These are phyloP conservation scores for Phytopythium sindhum DNA, from an alignment of 352 stramenopile genomes.

Conservation along the genomic window DNA sequence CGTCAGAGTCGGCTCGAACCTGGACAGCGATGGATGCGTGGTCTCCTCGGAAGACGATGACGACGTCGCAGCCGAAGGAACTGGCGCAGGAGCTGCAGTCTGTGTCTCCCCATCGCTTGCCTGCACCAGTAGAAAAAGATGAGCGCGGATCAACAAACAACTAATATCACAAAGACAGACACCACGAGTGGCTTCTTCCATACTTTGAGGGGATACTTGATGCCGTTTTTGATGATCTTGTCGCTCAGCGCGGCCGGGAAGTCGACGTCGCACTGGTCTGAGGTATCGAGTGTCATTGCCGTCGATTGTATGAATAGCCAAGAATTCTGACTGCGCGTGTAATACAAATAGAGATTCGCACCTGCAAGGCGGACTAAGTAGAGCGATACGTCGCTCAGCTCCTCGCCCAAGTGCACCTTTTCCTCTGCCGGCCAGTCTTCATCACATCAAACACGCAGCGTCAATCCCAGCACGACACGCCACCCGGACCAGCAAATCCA, in stretches of 20 bases:
- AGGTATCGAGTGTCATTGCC: neutral
- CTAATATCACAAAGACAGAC: neutral
- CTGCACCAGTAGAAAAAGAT: neutral
- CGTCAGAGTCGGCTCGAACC: slow-evolving; percentile 61
- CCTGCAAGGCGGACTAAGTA: slow-evolving; percentile 89
- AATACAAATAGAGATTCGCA: neutral
- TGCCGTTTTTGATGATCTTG: slow-evolving; percentile 86
- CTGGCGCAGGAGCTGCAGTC: neutral
- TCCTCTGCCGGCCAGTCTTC: slow-evolving; percentile 57
- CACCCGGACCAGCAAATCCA: neutral
- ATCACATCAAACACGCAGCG: neutral
- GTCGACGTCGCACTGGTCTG: slow-evolving; percentile 82
- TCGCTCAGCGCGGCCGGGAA: slow-evolving; percentile 69
- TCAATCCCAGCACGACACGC: neutral
- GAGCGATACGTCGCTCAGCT: slow-evolving; percentile 93
- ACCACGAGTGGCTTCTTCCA: neutral
- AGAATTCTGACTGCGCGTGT: too few species aligned
- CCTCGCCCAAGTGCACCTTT: slow-evolving; percentile 85
- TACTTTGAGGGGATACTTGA: slow-evolving; percentile 49
- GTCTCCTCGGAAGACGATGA: neutral
- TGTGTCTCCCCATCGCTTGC: neutral
- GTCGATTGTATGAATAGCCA: too few species aligned
- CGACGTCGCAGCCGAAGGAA: neutral
- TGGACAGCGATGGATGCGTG: slow-evolving; percentile 5
- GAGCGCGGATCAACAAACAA: neutral